Evolutionary conservation across 139 green algal genomes (phyloP).

Genomic region (Parachlorella kessleri): DNA sequence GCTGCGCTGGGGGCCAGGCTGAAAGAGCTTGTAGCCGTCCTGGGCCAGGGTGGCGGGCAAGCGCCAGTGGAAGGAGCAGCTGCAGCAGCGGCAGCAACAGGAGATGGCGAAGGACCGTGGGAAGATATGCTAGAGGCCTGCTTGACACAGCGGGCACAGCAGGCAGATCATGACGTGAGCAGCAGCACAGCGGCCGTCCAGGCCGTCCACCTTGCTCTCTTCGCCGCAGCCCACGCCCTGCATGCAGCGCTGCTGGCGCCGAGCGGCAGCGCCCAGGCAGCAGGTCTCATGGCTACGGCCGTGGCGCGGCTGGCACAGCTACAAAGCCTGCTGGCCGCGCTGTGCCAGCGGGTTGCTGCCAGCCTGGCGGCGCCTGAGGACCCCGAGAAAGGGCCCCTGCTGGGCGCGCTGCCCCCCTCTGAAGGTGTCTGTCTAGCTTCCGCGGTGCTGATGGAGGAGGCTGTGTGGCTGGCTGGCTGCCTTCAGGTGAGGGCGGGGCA

Average conservation of each 20-base stretch:
- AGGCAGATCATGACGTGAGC: background rate
- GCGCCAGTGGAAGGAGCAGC: background rate
- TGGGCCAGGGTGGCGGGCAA: background rate
- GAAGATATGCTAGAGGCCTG: background rate
- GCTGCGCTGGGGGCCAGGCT: constrained; percentile 2
- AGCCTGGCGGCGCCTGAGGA: background rate
- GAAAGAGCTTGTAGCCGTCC: background rate
- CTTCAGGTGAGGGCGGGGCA: background rate
- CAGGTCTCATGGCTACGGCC: background rate
- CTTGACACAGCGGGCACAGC: background rate
- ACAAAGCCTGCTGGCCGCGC: background rate
- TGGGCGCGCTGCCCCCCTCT: background rate
- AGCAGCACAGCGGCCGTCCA: background rate
- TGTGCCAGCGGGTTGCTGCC: background rate
- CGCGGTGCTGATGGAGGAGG: background rate
- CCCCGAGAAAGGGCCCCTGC: no score
- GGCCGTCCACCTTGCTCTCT: background rate
- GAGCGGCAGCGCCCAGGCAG: background rate
- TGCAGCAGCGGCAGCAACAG: background rate
- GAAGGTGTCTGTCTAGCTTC: background rate
- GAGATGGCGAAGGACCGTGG: background rate
- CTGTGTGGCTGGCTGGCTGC: background rate
- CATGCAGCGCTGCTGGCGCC: background rate
- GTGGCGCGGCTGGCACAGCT: no score
- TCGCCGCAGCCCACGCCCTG: background rate